A percentile compares a stretch with the other conserved stretches of the same genome.
Conservation (phyloP, 768 basidiomycete species). For the Leucogyrophana mollusca region DNA sequence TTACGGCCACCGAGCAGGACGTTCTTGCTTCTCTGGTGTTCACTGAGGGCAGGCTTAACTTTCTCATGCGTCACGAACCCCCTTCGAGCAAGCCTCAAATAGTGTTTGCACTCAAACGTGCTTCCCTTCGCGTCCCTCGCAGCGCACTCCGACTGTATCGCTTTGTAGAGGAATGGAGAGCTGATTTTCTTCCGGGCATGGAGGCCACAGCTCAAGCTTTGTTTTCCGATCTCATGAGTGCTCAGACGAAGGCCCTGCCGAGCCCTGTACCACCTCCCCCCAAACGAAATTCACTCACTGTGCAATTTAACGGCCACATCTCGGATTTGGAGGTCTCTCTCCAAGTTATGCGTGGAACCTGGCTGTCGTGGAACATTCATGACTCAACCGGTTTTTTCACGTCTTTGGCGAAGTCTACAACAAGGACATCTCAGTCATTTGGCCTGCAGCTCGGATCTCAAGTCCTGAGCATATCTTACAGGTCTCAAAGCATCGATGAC, state of each 20-base stretch:
- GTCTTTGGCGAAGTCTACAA: slow-evolving; percentile 31
- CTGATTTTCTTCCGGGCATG: slow-evolving; percentile 74
- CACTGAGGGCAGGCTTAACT: slow-evolving; percentile 43
- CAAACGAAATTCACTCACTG: slow-evolving; percentile 12
- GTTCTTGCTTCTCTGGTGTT: slow-evolving; percentile 62
- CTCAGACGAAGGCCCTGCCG: slow-evolving; percentile 34
- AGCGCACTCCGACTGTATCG: slow-evolving; percentile 78
- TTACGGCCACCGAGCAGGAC: slow-evolving; percentile 45
- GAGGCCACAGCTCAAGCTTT: slow-evolving; percentile 65
- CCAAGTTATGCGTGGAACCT: slow-evolving; percentile 87
- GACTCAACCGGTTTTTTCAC: slow-evolving; percentile 48
- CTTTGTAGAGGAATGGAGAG: slow-evolving; percentile 81
- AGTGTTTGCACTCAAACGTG: slow-evolving; percentile 41
- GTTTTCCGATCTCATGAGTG: slow-evolving; percentile 57
- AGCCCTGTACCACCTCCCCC: slow-evolving; percentile 16
- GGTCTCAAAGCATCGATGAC: slow-evolving; percentile 32
- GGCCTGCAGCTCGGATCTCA: slow-evolving; percentile 68
- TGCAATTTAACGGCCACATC: slow-evolving; percentile 56
- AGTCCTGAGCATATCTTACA: slow-evolving; percentile 55
- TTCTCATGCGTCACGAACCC: slow-evolving; percentile 46
- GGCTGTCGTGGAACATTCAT: slow-evolving; percentile 73
- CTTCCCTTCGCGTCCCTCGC: slow-evolving; percentile 67
- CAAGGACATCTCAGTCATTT: slow-evolving; percentile 43
- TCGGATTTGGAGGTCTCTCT: slow-evolving; percentile 56
- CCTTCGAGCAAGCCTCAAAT: slow-evolving; percentile 39